Evolutionary conservation across 345 rosid genomes (phyloP).

Genomic region (Dipteronia sinensis): DNA sequence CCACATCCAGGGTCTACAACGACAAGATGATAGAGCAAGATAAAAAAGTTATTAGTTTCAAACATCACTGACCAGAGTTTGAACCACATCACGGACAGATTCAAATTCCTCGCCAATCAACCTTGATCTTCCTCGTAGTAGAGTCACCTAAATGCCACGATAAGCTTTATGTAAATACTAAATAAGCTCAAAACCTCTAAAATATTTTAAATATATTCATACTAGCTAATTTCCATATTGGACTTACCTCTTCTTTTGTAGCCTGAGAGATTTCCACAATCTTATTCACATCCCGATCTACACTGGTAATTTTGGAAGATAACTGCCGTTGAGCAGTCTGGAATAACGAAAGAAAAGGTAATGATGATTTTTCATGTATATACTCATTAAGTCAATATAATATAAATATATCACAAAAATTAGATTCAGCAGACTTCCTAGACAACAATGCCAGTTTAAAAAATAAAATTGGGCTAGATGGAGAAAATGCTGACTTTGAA

Average conservation of each 20-base stretch:
- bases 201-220: neutral
- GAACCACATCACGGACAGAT: constrained; percentile 63
- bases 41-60: constrained; percentile 1
- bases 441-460: neutral
- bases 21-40: neutral
- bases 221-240: constrained; percentile 13
- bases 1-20: constrained; percentile 8
- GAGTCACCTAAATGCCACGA: constrained; percentile 45
- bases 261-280: constrained; percentile 52
- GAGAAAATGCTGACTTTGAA: neutral
- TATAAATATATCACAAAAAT: neutral
- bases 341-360: constrained; percentile 2
- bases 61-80: constrained; percentile 62
- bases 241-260: constrained; percentile 67
- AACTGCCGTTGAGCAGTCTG: constrained; percentile 71
- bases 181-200: constrained; percentile 21
- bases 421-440: neutral
- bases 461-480: neutral
- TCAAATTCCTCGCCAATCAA: constrained; percentile 50
- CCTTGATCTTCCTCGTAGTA: constrained; percentile 51
- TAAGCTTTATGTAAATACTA: constrained; percentile 13
- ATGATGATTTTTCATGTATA: neutral
- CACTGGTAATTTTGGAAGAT: constrained; percentile 53
- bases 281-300: constrained; percentile 56
- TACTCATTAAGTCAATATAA: neutral